Evolutionary conservation across 441 rosid genomes (phyloP).

Genomic region (Isatis lusitanica): DNA sequence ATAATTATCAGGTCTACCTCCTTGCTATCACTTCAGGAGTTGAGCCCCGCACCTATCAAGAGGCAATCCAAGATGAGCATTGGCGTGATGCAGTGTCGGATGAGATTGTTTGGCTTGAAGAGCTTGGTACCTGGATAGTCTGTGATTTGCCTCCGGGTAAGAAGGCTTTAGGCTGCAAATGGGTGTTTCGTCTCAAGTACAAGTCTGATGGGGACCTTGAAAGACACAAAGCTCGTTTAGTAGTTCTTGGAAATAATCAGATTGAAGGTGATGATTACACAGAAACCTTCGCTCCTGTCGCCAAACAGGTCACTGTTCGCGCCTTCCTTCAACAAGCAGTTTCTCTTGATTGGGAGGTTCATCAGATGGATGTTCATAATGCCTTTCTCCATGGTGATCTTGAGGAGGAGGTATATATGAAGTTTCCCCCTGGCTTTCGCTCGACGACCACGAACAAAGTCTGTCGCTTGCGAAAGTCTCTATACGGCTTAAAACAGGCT

Average conservation of each 20-base stretch:
- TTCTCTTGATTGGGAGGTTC: no score
- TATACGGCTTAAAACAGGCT: no score
- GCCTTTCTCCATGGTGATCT: no score
- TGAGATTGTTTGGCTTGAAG: not conserved
- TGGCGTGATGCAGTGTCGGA: not conserved
- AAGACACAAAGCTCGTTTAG: not conserved
- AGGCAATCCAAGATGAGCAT: not conserved
- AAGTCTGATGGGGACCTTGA: not conserved
- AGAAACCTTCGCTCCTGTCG: no score
- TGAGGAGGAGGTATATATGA: no score
- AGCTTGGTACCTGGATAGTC: not conserved
- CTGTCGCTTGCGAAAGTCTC: no score
- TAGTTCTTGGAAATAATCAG: not conserved
- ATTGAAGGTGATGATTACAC: not conserved
- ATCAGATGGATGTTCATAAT: no score
- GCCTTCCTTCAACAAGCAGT: no score
- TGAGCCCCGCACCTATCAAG: accelerated
- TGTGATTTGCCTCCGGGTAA: not conserved
- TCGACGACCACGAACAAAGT: no score
- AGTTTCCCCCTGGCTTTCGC: no score
- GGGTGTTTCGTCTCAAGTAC: not conserved
- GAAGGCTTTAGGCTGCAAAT: not conserved
- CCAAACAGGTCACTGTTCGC: no score
- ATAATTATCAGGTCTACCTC: no score
- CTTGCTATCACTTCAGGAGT: not conserved